phyloP scores from a whole-genome alignment of 2,329 filamentous ascomycete species.

The Pyrenochaeta sp. region DNA sequence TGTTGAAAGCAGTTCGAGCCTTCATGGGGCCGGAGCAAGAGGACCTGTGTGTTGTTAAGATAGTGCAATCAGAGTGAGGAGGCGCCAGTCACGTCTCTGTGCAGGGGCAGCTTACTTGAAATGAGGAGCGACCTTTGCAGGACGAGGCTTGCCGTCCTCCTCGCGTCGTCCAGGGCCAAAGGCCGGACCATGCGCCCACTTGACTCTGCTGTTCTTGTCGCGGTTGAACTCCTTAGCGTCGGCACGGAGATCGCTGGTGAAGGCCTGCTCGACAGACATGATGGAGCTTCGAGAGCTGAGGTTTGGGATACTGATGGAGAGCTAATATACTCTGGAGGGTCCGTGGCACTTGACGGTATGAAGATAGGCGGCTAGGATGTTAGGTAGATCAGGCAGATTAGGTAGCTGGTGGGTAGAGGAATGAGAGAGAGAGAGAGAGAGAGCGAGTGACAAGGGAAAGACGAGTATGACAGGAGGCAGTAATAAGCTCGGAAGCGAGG shows the following conservation, averaged over 20 bases:
- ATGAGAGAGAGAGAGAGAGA: constrained; percentile 8
- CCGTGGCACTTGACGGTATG: neutral
- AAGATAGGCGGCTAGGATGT: no score
- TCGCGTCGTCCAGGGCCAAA: constrained; percentile 49
- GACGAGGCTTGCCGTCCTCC: constrained; percentile 47
- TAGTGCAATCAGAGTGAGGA: neutral
- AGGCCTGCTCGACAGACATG: constrained; percentile 58
- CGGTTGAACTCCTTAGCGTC: constrained; percentile 62
- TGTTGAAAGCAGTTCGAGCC: constrained; percentile 49
- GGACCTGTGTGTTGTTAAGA: constrained; percentile 31
- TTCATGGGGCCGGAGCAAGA: constrained; percentile 40
- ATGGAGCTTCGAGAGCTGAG: constrained; percentile 6
- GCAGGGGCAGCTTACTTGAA: constrained; percentile 39
- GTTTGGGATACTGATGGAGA: constrained; percentile 4
- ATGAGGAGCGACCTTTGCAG: constrained; percentile 42
- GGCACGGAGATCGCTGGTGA: constrained; percentile 64
- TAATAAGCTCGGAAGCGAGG: constrained; percentile 34
- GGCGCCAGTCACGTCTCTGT: neutral
- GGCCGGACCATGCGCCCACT: constrained; percentile 59
- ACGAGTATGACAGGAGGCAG: constrained; percentile 26
- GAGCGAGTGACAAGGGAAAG: constrained; percentile 12
- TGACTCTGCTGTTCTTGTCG: constrained; percentile 59
- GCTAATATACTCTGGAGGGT: constrained; percentile 9
- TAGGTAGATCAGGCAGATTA: constrained; percentile 25
- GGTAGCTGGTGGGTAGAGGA: constrained; percentile 17